phyloP scores from a whole-genome alignment of 495 filamentous ascomycete species.

The Lasiosphaeriaceae sp. region DNA sequence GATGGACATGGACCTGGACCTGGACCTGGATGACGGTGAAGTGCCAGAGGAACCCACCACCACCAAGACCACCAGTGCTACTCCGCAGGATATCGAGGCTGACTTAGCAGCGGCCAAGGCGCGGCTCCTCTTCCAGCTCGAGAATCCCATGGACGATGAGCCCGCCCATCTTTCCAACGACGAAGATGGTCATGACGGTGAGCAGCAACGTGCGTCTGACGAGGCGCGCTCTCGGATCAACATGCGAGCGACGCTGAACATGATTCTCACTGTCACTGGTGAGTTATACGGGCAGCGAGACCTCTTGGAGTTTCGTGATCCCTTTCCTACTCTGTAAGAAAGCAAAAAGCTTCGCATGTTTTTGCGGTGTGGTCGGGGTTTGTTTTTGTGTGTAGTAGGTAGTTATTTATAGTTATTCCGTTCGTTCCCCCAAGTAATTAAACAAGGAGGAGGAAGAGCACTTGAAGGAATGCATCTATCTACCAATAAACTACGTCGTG shows the following conservation, averaged over 20 bases:
- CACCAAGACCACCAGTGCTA: constrained; percentile 1
- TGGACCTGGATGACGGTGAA: constrained; percentile 46
- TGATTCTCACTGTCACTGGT: constrained; percentile 86
- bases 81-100: constrained; percentile 28
- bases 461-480: no score
- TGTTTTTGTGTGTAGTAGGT: no score
- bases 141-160: constrained; percentile 15
- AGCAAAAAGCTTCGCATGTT: neutral
- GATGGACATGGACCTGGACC: constrained; percentile 43
- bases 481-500: no score
- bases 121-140: constrained; percentile 50
- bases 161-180: neutral
- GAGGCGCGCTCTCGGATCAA: constrained; percentile 37
- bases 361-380: no score
- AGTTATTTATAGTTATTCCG: no score
- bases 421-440: no score
- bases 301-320: constrained; percentile 67
- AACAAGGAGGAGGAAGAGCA: no score
- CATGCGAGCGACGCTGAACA: constrained; percentile 67
- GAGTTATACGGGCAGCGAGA: constrained; percentile 91
- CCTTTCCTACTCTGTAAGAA: constrained; percentile 31
- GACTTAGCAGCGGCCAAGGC: constrained; percentile 58
- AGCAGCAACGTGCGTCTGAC: constrained; percentile 8
- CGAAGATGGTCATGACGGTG: neutral
- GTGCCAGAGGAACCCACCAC: constrained; percentile 30